Evolutionary conservation across 371 early-diverging fungal genomes (phyloP).

Genomic region (Batrachochytrium dendrobatidis): DNA sequence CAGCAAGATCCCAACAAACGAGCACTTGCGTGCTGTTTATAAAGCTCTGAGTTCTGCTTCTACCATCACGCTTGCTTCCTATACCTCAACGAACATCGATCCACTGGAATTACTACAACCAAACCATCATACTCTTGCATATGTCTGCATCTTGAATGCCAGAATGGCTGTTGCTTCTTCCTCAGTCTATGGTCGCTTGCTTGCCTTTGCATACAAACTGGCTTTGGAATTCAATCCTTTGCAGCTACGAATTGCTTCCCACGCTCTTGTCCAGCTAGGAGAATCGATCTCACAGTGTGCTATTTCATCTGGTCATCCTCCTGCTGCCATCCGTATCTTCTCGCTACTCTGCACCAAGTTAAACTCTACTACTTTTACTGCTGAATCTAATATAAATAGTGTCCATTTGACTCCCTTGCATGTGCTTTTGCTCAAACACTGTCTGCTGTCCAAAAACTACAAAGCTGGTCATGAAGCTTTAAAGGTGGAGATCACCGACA

Average conservation of each 20-base stretch:
- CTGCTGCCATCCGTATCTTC: constrained; percentile 8
- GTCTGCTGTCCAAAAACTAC: constrained; percentile 56
- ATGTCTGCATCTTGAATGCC: constrained; percentile 51
- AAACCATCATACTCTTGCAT: constrained; percentile 44
- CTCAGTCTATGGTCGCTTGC: background rate
- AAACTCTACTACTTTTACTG: background rate
- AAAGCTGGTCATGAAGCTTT: constrained; percentile 50
- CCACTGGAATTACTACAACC: constrained; percentile 55
- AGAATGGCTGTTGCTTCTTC: constrained; percentile 32
- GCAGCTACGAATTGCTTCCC: constrained; percentile 13
- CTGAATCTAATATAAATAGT: too few relatives aligned
- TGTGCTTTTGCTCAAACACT: constrained; percentile 45
- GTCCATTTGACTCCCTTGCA: constrained; percentile 51
- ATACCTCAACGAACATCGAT: constrained; percentile 39
- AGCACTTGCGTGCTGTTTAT: background rate
- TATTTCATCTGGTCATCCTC: background rate
- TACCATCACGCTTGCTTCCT: background rate
- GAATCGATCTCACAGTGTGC: constrained; percentile 3
- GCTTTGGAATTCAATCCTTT: constrained; percentile 7
- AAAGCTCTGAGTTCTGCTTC: constrained; percentile 1
- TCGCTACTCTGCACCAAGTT: background rate
- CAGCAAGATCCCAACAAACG: background rate
- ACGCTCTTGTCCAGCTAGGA: constrained; percentile 12
- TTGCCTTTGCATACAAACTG: background rate
- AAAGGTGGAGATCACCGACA: constrained; percentile 45